Evolutionary conservation across 345 rosid genomes (phyloP).

Genomic region (Brassica rapa): DNA sequence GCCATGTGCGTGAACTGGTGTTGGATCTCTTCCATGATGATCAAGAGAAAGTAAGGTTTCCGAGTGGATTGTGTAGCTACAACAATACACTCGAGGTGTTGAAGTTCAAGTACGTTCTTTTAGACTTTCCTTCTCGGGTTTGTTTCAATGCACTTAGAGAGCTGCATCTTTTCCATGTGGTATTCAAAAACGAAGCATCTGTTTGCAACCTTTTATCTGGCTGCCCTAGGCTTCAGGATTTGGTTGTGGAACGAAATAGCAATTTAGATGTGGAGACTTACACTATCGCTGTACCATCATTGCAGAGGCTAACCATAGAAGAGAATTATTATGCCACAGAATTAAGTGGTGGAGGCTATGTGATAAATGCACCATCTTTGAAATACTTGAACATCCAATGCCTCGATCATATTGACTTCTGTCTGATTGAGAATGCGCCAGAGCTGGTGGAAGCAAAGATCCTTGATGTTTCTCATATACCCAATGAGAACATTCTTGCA

Average conservation of each 20-base stretch:
- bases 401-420: neutral
- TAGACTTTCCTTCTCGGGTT: slow-evolving; percentile 5
- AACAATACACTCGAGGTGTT: neutral
- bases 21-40: neutral
- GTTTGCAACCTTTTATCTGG: neutral
- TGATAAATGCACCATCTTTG: neutral
- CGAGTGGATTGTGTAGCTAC: neutral
- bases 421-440: neutral
- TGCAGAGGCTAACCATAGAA: neutral
- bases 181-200: neutral
- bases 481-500: neutral
- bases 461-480: neutral
- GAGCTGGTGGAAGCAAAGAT: neutral
- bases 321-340: neutral
- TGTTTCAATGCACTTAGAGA: neutral
- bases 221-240: neutral
- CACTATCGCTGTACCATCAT: neutral
- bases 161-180: neutral
- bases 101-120: neutral
- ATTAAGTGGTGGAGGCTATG: neutral
- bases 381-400: neutral
- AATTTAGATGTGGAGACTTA: neutral
- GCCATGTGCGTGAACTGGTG: neutral
- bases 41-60: neutral
- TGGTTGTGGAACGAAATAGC: neutral